Base-by-base conservation (phyloP, 148 eudicot genomes). In the Spergularia marina region DNA sequence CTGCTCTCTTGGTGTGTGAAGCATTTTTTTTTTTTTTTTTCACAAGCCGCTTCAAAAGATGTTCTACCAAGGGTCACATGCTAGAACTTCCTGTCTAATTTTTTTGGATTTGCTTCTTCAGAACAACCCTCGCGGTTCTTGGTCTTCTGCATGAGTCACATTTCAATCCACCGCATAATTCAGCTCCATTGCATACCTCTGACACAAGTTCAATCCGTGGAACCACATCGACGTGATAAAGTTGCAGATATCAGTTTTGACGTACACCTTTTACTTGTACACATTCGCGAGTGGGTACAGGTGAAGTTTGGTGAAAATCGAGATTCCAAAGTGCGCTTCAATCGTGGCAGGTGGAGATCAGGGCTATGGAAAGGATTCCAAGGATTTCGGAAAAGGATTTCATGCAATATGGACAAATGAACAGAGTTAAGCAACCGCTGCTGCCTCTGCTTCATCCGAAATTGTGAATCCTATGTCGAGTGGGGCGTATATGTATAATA, bases 71-170 rank as follows among this genome's bases (percentile, higher is more conserved):
- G 49, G 7, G 8, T 44, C 8, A 44, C 49, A 44, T 44, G 49
- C 10, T 44, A 6, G 1, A 44, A 44, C 75, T 36, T 67, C 65
- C 36, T 21, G 9, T 44, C 69, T 30, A 56, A 66, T 36, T 54
- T 23, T 6, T 49, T 57, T 11, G 25, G 39, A 65, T 77, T 53
- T 63, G 39, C 53, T 61, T 83, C 72, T 74, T 55, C 91, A 92
- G 97, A 73, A 79, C 93, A 36, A 84, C 86, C n/a, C 82, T 92
- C 23, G 76, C 68, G 34, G 77, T 85, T 76, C 91, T 92, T 21
- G 97, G 96, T 61, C 83, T 92, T 77, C 79, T 77, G 64, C 84
- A 76, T 68, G 94, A 92, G 79, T 52, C 86, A 5, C 82, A 77
- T 63, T 10, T 56, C 72, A 82, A 82, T 68, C 89, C 86, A 72